Percentiles rank a stretch among this genome's conserved stretches.
phyloP scores from a whole-genome alignment of 2,329 filamentous ascomycete genomes.

The Trichoderma sp. region DNA sequence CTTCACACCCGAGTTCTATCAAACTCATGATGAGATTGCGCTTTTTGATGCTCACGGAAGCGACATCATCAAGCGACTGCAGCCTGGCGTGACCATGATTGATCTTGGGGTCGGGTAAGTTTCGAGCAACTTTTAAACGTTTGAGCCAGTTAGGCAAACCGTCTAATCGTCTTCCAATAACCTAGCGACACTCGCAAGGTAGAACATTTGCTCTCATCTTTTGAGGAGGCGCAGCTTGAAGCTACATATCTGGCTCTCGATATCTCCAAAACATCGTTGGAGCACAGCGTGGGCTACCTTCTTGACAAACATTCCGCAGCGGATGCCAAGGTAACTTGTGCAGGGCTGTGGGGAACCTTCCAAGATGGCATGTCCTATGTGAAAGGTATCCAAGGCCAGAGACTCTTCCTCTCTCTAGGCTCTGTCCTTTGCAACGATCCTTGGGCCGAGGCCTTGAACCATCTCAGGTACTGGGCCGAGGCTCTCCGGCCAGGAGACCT shows the following conservation, averaged over 20 bases:
- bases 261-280: slow-evolving; percentile 42
- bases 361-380: slow-evolving; percentile 39
- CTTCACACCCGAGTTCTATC: slow-evolving; percentile 43
- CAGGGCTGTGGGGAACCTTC: slow-evolving; percentile 46
- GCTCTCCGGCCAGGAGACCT: slow-evolving; percentile 40
- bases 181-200: slow-evolving; percentile 46
- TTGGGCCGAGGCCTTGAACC: slow-evolving; percentile 39
- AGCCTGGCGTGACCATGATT: slow-evolving; percentile 39
- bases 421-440: slow-evolving; percentile 47
- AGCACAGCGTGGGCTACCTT: slow-evolving; percentile 39
- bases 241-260: slow-evolving; percentile 45
- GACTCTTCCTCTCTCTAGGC: slow-evolving; percentile 45
- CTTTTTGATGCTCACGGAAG: slow-evolving; percentile 40
- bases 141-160: neutral
- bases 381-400: slow-evolving; percentile 35
- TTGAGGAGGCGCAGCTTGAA: slow-evolving; percentile 36
- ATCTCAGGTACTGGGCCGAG: slow-evolving; percentile 42
- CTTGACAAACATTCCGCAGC: slow-evolving; percentile 33
- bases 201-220: slow-evolving; percentile 40
- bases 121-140: neutral
- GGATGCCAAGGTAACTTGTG: slow-evolving; percentile 37
- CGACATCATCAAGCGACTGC: slow-evolving; percentile 38
- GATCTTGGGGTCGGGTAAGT: slow-evolving; percentile 48
- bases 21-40: slow-evolving; percentile 44
- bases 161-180: neutral